Evolutionary conservation across 2,329 filamentous ascomycete species (phyloP), one percentile per base, ranked within the genome.

Genomic region (Coniochaeta pulveracea): DNA sequence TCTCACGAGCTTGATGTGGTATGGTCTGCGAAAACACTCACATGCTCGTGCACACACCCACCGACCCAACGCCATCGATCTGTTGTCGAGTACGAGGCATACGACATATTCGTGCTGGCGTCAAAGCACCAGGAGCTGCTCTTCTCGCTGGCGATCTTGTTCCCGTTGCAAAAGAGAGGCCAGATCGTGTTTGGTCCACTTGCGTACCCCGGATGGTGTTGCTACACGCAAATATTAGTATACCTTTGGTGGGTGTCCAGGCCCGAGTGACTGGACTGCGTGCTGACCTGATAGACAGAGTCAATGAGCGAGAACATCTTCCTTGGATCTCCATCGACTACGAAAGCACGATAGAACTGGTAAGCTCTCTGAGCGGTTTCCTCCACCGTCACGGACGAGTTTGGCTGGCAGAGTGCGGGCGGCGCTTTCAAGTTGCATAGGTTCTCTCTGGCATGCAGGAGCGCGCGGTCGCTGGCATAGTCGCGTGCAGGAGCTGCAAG

Each of bases 221-320:
- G 56, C 56, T 57, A 12, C 10, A 19, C 30, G 25, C 22, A 9
- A 12, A 18, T 21, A 6, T 33, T 25, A 33, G 30, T 15, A 3
- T 15, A 7, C 3, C 7, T 18, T 15, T 9, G 10, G 10, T 32
- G 14, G n/a, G 10, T 31, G 10, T 17, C 12, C 12, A 29, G 16
- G 22, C 22, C n/a, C 11, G 31, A n/a, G 16, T 26, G 33, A 27
- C 7, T 10, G 19, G 6, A 28, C 24, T 26, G n/a, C 24, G 6
- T 26, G 6, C 51, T 43, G 29, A 59, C 56, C 33, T 47, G 47
- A 34, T 59, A 59, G 1, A 41, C 41, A 3, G 47, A 49, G 34
- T 60, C 56, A 14, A 60, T 60, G 23, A 56, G 43, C 3, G 56
- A 58, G 36, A 60, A 60, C 56, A 60, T 60, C 19, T 44, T 56